These are phyloP conservation scores for Akanthomyces uredinophilus DNA, from an alignment of 2,329 filamentous ascomycete species.

Conservation along the genomic window DNA sequence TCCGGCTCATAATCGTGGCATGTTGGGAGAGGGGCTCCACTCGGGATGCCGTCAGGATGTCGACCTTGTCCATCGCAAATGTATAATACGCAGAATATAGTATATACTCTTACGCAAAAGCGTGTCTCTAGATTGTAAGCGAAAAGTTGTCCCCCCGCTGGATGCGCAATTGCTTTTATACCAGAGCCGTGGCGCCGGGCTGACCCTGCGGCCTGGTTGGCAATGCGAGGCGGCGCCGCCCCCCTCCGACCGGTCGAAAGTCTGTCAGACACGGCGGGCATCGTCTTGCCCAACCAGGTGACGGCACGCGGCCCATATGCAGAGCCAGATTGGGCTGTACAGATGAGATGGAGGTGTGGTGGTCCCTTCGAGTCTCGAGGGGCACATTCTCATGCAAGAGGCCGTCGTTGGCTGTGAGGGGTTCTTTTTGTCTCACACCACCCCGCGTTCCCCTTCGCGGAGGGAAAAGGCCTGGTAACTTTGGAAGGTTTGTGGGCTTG, in stretches of 20 bases:
- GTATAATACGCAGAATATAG: background rate
- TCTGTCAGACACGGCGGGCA: background rate
- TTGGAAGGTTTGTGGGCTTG: background rate
- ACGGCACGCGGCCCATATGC: conserved; percentile 11
- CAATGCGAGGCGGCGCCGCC: background rate
- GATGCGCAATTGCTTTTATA: background rate
- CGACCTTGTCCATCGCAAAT: conserved; percentile 30
- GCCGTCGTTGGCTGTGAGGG: conserved; percentile 6
- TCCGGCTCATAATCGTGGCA: conserved; percentile 24
- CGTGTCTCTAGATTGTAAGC: background rate
- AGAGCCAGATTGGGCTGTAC: background rate
- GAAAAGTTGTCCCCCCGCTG: background rate
- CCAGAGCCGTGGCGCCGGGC: background rate
- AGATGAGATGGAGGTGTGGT: background rate
- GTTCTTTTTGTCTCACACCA: background rate
- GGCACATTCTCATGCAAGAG: background rate
- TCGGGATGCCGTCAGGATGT: conserved; percentile 34
- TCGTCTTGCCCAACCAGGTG: conserved; percentile 9
- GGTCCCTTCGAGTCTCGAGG: background rate
- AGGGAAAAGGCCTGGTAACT: background rate
- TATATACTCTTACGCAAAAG: background rate
- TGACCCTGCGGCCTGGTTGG: background rate
- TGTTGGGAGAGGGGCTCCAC: conserved; percentile 22
- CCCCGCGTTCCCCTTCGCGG: background rate
- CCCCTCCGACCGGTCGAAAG: background rate